These are phyloP conservation scores for Eutrema japonicum DNA, from an alignment of 345 rosid genomes.

Conservation along the genomic window DNA sequence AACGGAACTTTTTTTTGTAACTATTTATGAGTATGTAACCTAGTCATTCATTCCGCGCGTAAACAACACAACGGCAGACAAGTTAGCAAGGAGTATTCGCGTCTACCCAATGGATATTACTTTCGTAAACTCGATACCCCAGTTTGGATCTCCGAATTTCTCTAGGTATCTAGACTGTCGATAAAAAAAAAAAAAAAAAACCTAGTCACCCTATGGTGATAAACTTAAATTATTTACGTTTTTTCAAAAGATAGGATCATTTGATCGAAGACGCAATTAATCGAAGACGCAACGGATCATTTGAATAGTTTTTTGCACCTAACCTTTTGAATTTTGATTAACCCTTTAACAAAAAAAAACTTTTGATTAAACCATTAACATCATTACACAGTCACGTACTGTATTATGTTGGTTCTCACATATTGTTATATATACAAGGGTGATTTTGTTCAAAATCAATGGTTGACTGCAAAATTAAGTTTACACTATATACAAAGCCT, in stretches of 20 bases:
- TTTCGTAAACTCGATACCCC: too few relatives aligned
- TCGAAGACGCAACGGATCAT: constrained; percentile 8
- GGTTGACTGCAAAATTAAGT: too few relatives aligned
- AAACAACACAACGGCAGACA: too few relatives aligned
- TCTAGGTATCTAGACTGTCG: too few relatives aligned
- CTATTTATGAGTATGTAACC: not conserved
- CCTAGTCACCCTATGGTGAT: not conserved
- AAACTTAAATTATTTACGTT: not conserved
- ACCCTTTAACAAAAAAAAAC: constrained; percentile 3
- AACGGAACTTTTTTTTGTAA: constrained; percentile 11
- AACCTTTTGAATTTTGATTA: constrained; percentile 14
- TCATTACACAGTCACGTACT: not conserved
- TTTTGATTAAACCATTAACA: constrained; percentile 11
- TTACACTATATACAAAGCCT: not conserved
- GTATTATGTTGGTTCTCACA: not conserved
- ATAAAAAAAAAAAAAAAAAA: too few relatives aligned
- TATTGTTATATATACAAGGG: not conserved
- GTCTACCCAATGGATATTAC: too few relatives aligned
- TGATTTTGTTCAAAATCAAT: too few relatives aligned
- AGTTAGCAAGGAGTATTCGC: too few relatives aligned
- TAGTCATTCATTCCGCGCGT: too few relatives aligned
- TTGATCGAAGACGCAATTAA: not conserved
- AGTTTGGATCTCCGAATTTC: too few relatives aligned
- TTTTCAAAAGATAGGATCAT: not conserved
- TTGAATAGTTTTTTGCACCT: constrained; percentile 26